A percentile compares a stretch with the other conserved stretches of the same genome.
These are phyloP conservation scores for Pseudogymnoascus sp. DNA, from an alignment of 2,329 filamentous ascomycete genomes.

Conservation along the genomic window DNA sequence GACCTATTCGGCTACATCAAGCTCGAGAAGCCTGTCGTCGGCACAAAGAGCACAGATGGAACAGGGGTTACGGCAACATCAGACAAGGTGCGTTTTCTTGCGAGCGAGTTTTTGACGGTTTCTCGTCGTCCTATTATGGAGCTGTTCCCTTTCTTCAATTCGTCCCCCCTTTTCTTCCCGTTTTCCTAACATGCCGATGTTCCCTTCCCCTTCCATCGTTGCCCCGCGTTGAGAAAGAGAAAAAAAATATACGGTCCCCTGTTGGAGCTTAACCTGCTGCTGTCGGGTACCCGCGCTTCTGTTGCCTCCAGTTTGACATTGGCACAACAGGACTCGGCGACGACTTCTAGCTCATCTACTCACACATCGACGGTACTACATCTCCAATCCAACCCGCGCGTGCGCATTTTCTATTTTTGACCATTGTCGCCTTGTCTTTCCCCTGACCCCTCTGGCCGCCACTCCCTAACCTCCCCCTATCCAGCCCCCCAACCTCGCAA, in stretches of 20 bases:
- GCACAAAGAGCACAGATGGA: slow-evolving; percentile 35
- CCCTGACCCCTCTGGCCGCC: background rate
- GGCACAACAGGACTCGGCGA: slow-evolving; percentile 21
- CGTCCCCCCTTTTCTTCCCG: background rate
- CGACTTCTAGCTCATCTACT: slow-evolving; percentile 15
- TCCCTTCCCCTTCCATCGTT: background rate
- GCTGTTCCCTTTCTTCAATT: background rate
- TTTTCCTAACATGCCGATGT: slow-evolving; percentile 9
- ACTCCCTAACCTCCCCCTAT: background rate
- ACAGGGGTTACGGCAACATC: background rate
- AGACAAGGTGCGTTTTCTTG: slow-evolving; percentile 3
- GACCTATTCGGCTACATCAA: slow-evolving; percentile 58
- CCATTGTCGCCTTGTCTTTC: background rate
- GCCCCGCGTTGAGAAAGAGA: background rate
- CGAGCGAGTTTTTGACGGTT: background rate
- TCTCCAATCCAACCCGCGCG: background rate
- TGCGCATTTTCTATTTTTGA: background rate
- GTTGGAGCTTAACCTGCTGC: background rate
- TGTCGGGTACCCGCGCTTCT: background rate
- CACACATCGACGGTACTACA: background rate
- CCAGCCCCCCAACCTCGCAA: slow-evolving; percentile 1
- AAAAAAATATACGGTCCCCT: background rate
- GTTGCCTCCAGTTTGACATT: slow-evolving; percentile 25
- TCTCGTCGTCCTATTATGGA: slow-evolving; percentile 7
- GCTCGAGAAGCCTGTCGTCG: slow-evolving; percentile 44